Percentiles rank a stretch among this genome's conserved stretches.
Conservation (phyloP, 2,329 filamentous ascomycete species). For the Microdochium bolleyi region DNA sequence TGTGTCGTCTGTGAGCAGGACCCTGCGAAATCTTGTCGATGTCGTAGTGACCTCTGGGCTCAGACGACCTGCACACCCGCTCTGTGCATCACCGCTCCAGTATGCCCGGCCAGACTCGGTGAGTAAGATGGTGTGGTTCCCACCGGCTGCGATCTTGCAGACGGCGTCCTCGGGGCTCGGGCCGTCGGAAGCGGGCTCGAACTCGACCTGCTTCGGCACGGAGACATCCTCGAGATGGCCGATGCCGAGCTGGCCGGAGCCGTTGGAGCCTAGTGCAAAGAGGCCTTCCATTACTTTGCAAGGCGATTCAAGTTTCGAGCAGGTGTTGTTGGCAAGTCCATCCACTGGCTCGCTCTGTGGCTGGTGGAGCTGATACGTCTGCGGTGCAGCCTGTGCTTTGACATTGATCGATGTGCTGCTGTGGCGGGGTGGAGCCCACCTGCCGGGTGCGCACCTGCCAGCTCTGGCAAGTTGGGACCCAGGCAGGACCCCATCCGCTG, state of each 20-base stretch:
- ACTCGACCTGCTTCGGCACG: constrained; percentile 53
- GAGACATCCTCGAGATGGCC: constrained; percentile 65
- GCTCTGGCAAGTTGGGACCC: not conserved
- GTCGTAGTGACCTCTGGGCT: constrained; percentile 8
- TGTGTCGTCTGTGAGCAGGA: constrained; percentile 12
- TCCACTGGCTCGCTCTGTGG: too few species aligned
- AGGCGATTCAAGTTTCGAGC: not conserved
- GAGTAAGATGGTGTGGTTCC: constrained; percentile 79
- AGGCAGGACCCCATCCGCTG: not conserved
- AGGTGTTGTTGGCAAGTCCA: too few species aligned
- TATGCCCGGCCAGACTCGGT: constrained; percentile 51
- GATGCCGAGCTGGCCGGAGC: constrained; percentile 64
- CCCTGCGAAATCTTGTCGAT: not conserved
- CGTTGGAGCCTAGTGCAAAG: constrained; percentile 69
- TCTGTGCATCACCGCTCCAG: constrained; percentile 53
- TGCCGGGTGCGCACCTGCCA: not conserved
- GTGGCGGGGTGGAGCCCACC: too few species aligned
- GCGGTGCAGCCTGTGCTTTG: too few species aligned
- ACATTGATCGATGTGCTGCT: too few species aligned
- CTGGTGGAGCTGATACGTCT: too few species aligned
- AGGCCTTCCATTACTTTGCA: constrained; percentile 36
- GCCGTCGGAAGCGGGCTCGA: constrained; percentile 20
- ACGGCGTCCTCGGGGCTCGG: constrained; percentile 19
- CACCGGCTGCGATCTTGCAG: constrained; percentile 51
- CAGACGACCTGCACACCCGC: constrained; percentile 45